Conservation (phyloP, 2,329 filamentous ascomycete species). For the Esteya vermicola region DNA sequence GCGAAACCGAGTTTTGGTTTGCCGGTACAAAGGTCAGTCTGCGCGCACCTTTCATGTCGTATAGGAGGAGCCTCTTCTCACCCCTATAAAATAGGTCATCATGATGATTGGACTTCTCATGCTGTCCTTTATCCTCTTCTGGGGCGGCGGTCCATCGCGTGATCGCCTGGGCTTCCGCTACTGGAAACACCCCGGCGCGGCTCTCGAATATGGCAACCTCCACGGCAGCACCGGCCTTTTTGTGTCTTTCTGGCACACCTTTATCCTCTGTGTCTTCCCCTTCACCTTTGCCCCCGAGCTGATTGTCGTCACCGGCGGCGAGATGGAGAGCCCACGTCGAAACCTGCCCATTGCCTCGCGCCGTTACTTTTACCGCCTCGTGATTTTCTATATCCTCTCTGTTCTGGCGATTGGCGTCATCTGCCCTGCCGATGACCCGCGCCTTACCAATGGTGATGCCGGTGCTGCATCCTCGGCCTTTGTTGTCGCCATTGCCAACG, state of each 20-base stretch:
- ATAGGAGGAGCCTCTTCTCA: too few relatives aligned
- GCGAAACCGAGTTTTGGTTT: constrained; percentile 9
- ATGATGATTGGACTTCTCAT: constrained; percentile 18
- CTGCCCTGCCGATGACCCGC: constrained; percentile 15
- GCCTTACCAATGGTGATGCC: constrained; percentile 20
- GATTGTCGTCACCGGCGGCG: constrained; percentile 31
- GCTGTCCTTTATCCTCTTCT: constrained; percentile 29
- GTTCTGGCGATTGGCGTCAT: constrained; percentile 17
- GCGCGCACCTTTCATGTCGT: constrained; percentile 19
- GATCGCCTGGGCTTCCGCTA: constrained; percentile 7
- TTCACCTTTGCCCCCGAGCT: constrained; percentile 47
- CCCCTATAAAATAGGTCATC: too few relatives aligned
- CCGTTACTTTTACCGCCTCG: constrained; percentile 34
- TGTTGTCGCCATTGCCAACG: constrained; percentile 57
- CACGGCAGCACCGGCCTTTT: constrained; percentile 23
- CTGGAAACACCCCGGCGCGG: constrained; percentile 22
- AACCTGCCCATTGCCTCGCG: constrained; percentile 60
- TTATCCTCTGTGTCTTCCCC: constrained; percentile 19
- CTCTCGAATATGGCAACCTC: constrained; percentile 22
- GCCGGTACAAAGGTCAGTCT: constrained; percentile 27
- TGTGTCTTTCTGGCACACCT: constrained; percentile 24
- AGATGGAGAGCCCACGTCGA: constrained; percentile 57
- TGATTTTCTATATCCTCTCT: constrained; percentile 17
- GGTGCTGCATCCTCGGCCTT: constrained; percentile 37
- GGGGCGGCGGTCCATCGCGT: constrained; percentile 19